phyloP scores from a whole-genome alignment of 192 early-diverging fungal species.

The Backusella australiensis region DNA sequence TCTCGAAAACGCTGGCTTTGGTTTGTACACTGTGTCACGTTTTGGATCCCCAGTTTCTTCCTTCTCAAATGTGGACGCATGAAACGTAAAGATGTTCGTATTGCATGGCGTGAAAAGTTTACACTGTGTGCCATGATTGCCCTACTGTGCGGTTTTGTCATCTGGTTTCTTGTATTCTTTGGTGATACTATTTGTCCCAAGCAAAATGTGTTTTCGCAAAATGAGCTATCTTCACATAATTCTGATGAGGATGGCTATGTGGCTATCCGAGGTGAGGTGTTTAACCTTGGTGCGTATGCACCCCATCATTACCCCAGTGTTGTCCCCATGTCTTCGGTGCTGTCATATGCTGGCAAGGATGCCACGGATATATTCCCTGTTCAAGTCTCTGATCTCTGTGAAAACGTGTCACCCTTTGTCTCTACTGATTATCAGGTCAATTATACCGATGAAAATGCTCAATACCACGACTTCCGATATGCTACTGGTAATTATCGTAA shows the following conservation, averaged over 20 bases:
- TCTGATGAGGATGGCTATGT: slow-evolving; percentile 54
- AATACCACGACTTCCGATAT: slow-evolving; percentile 72
- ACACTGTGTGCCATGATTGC: slow-evolving; percentile 85
- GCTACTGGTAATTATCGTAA: slow-evolving; percentile 56
- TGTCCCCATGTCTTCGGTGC: slow-evolving; percentile 55
- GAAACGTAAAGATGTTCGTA: slow-evolving; percentile 72
- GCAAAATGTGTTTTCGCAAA: slow-evolving; percentile 66
- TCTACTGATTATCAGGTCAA: slow-evolving; percentile 49
- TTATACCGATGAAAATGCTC: slow-evolving; percentile 44
- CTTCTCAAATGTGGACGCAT: slow-evolving; percentile 75
- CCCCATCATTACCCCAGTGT: slow-evolving; percentile 46
- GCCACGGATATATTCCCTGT: slow-evolving; percentile 66
- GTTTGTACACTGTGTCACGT: slow-evolving; percentile 72
- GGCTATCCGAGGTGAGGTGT: slow-evolving; percentile 77
- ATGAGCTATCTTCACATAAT: slow-evolving; percentile 44
- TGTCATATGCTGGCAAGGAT: slow-evolving; percentile 60
- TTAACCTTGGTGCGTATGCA: slow-evolving; percentile 67
- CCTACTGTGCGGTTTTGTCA: slow-evolving; percentile 69
- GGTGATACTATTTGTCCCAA: slow-evolving; percentile 72
- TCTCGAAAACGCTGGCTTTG: slow-evolving; percentile 80
- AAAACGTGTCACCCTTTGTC: slow-evolving; percentile 43
- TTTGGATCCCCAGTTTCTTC: slow-evolving; percentile 74
- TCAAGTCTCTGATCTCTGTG: slow-evolving; percentile 66
- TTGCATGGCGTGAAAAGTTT: slow-evolving; percentile 98
- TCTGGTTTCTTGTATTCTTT: slow-evolving; percentile 81